Conservation (phyloP, 306 rosid species). For the Lupinus albus region DNA sequence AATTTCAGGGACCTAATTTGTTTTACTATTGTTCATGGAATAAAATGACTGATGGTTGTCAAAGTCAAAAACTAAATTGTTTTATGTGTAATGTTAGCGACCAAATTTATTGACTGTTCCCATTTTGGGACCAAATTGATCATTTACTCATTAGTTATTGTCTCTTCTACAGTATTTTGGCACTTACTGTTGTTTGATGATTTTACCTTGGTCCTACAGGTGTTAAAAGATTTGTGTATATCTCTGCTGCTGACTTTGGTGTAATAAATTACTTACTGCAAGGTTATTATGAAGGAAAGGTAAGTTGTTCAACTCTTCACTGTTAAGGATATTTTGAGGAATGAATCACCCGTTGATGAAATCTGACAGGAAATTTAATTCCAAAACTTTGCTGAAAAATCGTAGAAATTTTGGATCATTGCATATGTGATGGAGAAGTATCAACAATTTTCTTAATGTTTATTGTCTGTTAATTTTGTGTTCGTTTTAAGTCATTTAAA, state of each 20-base stretch:
- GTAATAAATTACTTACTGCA: slow-evolving; percentile 66
- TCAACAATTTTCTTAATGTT: neutral
- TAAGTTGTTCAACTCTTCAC: slow-evolving; percentile 40
- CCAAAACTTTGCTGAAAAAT: slow-evolving; percentile 10
- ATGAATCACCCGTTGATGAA: slow-evolving; percentile 29
- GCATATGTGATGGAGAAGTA: slow-evolving; percentile 8
- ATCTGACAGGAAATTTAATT: slow-evolving; percentile 5
- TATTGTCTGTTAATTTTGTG: slow-evolving; percentile 1
- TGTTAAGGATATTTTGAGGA: slow-evolving; percentile 27
- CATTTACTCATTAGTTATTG: neutral
- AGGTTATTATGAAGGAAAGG: slow-evolving; percentile 98
- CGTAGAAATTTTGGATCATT: slow-evolving; percentile 5
- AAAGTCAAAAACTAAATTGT: too few relatives aligned
- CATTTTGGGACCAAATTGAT: too few relatives aligned
- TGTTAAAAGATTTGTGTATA: slow-evolving; percentile 84
- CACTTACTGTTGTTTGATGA: slow-evolving; percentile 21
- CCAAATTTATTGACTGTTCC: too few relatives aligned
- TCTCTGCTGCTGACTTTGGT: slow-evolving; percentile 97
- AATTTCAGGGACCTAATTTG: too few relatives aligned
- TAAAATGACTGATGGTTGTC: too few relatives aligned
- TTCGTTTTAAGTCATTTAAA: neutral
- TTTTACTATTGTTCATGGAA: too few relatives aligned
- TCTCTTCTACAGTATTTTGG: slow-evolving; percentile 3
- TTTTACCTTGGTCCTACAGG: slow-evolving; percentile 55
- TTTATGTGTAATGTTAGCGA: too few relatives aligned